Evolutionary conservation across 192 early-diverging fungal genomes (phyloP).

Genomic region (Phlyctochytrium arcticum): DNA sequence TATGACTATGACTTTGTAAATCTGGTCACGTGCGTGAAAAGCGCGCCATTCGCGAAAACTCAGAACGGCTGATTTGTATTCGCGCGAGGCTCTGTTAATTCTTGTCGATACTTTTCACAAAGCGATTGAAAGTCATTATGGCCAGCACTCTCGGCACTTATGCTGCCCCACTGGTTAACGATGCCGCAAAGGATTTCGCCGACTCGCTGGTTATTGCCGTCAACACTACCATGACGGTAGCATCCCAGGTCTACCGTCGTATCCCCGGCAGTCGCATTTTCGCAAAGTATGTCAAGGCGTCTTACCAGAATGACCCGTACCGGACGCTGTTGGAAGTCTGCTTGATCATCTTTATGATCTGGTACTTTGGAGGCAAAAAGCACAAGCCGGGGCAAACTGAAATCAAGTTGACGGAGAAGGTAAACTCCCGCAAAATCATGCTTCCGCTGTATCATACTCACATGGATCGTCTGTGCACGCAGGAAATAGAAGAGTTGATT

Average conservation of each 20-base stretch:
- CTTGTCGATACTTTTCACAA: not conserved
- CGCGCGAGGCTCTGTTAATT: not conserved
- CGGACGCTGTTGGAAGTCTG: slow-evolving; percentile 79
- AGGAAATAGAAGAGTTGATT: slow-evolving; percentile 93
- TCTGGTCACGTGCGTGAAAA: no score
- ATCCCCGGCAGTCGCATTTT: slow-evolving; percentile 76
- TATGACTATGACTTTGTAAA: no score
- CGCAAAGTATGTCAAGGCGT: slow-evolving; percentile 78
- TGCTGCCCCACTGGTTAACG: slow-evolving; percentile 33
- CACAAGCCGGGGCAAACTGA: slow-evolving; percentile 71
- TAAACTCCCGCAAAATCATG: slow-evolving; percentile 16
- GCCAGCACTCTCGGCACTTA: not conserved
- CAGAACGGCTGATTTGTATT: not conserved
- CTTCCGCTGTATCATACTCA: not conserved
- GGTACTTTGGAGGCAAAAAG: slow-evolving; percentile 81
- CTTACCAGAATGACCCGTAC: slow-evolving; percentile 92
- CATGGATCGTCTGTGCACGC: no score
- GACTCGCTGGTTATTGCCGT: slow-evolving; percentile 41
- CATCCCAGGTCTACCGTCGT: slow-evolving; percentile 32
- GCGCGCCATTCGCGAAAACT: no score
- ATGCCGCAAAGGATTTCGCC: slow-evolving; percentile 36
- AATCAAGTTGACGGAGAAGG: slow-evolving; percentile 72
- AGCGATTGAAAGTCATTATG: not conserved
- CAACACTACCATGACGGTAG: slow-evolving; percentile 45
- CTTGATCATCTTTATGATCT: slow-evolving; percentile 80